Conservation (phyloP, 2,329 filamentous ascomycete species). For the Trichoderma koningiopsis region DNA sequence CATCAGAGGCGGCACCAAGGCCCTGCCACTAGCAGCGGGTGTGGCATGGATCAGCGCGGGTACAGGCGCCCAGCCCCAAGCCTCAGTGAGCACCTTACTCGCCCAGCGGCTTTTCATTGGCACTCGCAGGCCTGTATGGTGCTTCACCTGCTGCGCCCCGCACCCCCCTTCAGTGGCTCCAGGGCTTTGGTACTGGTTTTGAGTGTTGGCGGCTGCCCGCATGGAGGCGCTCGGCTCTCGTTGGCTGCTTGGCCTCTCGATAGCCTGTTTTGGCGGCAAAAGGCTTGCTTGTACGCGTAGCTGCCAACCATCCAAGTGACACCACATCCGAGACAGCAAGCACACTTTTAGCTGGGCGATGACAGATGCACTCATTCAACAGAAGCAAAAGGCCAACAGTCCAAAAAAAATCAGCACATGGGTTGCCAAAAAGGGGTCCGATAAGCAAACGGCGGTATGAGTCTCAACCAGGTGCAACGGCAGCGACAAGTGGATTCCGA, state of each 20-base stretch:
- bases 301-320: neutral
- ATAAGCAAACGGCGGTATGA: slow-evolving; percentile 18
- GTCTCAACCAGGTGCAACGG: neutral
- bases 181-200: neutral
- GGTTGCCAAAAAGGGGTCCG: neutral
- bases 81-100: slow-evolving; percentile 16
- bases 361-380: neutral
- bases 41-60: slow-evolving; percentile 25
- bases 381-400: neutral
- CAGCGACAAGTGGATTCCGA: slow-evolving; percentile 4
- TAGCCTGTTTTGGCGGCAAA: slow-evolving; percentile 3
- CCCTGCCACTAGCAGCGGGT: slow-evolving; percentile 8
- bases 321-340: neutral
- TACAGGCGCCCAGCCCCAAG: slow-evolving; percentile 15
- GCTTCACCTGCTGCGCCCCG: slow-evolving; percentile 17
- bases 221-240: neutral
- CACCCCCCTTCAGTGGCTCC: slow-evolving; percentile 15
- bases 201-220: neutral
- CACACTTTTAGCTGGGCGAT: neutral
- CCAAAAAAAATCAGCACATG: neutral
- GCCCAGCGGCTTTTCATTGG: slow-evolving; percentile 14
- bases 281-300: neutral
- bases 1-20: slow-evolving; percentile 24
- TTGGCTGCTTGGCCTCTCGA: neutral
- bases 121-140: neutral